Percentiles rank a stretch among this genome's conserved stretches.
These are phyloP conservation scores for Lindgomyces ingoldianus DNA, from an alignment of 495 filamentous ascomycete genomes.

Conservation along the genomic window DNA sequence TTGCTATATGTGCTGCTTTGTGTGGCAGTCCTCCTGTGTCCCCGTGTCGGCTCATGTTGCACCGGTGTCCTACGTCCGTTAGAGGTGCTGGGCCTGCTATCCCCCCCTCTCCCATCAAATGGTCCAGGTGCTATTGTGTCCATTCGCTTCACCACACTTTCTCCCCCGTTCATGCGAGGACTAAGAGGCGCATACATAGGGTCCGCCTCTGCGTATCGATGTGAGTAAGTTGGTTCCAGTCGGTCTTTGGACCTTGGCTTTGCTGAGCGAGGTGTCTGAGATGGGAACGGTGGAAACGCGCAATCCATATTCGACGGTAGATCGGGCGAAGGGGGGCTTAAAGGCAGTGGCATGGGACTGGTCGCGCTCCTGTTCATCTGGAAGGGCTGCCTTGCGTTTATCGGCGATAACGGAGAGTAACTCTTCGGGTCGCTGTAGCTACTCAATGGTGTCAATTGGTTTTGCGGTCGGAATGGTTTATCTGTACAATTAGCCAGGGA, in stretches of 20 bases:
- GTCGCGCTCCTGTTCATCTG: conserved; percentile 51
- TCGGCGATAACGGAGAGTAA: conserved; percentile 56
- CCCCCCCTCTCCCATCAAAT: conserved; percentile 52
- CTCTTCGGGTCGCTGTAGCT: conserved; percentile 58
- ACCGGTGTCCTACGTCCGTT: conserved; percentile 10
- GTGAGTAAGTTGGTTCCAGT: conserved; percentile 42
- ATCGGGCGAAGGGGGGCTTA: conserved; percentile 46
- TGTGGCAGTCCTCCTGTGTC: conserved; percentile 43
- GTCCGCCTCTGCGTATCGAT: conserved; percentile 42
- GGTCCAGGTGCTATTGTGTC: conserved; percentile 68
- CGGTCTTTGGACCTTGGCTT: conserved; percentile 40
- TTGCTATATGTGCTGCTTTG: conserved; percentile 32
- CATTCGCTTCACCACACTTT: conserved; percentile 59
- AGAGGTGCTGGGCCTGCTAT: conserved; percentile 27
- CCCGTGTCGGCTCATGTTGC: conserved; percentile 41
- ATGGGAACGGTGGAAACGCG: conserved; percentile 64
- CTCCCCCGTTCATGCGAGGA: conserved; percentile 45
- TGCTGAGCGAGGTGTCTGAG: conserved; percentile 50
- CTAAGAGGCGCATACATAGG: conserved; percentile 54
- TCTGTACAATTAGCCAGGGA: conserved; percentile 11
- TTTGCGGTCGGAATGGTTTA: conserved; percentile 39
- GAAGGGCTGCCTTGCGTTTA: conserved; percentile 49
- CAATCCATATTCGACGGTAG: conserved; percentile 55
- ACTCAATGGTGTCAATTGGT: conserved; percentile 51
- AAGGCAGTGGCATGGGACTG: conserved; percentile 46